Percentiles rank a stretch among this genome's conserved stretches.
Evolutionary conservation across 768 basidiomycete species (phyloP).

Genomic region (Tricholoma bakamatsutake): DNA sequence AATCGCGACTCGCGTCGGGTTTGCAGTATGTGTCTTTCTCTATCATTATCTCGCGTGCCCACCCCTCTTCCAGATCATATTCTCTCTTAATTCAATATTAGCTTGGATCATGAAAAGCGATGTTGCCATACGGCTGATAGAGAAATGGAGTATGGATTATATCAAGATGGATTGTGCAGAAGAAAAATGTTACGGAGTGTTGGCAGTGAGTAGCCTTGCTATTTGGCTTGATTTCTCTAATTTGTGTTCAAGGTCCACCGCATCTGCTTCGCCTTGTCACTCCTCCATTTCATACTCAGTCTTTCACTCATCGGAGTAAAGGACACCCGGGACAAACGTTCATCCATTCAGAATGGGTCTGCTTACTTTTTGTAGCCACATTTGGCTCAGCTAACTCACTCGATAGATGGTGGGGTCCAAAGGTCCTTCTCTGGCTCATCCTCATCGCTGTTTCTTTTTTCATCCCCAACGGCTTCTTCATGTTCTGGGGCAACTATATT

Average conservation of each 20-base stretch:
- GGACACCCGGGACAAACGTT: constrained; percentile 88
- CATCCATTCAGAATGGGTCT: constrained; percentile 95
- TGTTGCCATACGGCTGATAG: constrained; percentile 77
- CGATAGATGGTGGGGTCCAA: constrained; percentile 96
- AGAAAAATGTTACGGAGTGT: constrained; percentile 93
- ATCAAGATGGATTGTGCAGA: constrained; percentile 96
- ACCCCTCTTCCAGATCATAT: constrained; percentile 65
- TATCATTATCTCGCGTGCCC: not conserved
- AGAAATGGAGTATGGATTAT: constrained; percentile 93
- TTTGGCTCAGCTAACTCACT: constrained; percentile 2
- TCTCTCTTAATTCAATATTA: constrained; percentile 90
- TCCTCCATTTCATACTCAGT: constrained; percentile 84
- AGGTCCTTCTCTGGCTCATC: constrained; percentile 83
- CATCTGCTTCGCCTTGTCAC: constrained; percentile 88
- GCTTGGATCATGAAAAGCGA: constrained; percentile 97
- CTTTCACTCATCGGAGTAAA: constrained; percentile 77
- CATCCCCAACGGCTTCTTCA: constrained; percentile 96
- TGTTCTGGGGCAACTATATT: constrained; percentile 95
- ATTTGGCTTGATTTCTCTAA: not conserved
- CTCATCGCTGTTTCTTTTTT: constrained; percentile 82
- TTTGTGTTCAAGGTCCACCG: constrained; percentile 66
- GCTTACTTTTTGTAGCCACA: constrained; percentile 10
- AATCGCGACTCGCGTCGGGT: constrained; percentile 94
- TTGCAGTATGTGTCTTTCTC: constrained; percentile 55
- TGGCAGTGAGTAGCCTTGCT: constrained; percentile 62